Percentiles rank a stretch among this genome's conserved stretches.
phyloP scores from a whole-genome alignment of 208 protist genomes.

The Trypanosoma congolense region DNA sequence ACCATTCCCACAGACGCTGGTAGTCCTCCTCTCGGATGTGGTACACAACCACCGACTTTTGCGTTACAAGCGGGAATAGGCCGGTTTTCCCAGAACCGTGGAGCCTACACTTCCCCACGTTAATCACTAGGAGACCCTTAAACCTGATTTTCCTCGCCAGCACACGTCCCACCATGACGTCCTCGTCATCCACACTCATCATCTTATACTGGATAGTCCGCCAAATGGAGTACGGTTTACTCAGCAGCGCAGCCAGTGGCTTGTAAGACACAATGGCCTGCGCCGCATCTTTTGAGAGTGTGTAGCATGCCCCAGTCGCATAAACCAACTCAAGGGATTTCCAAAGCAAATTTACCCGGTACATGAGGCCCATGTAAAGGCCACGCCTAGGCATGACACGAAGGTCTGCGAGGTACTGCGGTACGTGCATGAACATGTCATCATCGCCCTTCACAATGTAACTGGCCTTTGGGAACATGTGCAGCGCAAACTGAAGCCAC shows the following conservation, averaged over 20 bases:
- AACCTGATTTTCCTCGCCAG: background rate
- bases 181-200: background rate
- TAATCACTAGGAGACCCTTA: background rate
- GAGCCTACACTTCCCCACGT: background rate
- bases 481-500: slow-evolving; percentile 36
- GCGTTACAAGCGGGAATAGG: background rate
- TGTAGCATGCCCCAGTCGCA: slow-evolving; percentile 7
- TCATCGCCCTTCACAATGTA: slow-evolving; percentile 57
- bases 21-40: slow-evolving; percentile 12
- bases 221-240: background rate
- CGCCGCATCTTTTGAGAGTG: background rate
- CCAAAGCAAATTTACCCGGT: background rate
- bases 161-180: slow-evolving; percentile 8
- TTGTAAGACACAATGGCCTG: background rate
- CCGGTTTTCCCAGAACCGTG: slow-evolving; percentile 4
- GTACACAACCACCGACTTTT: slow-evolving; percentile 9
- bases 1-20: background rate
- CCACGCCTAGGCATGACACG: slow-evolving; percentile 5
- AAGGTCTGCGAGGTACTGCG: slow-evolving; percentile 41
- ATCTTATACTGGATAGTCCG: background rate
- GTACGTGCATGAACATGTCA: slow-evolving; percentile 47
- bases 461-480: slow-evolving; percentile 24
- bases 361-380: slow-evolving; percentile 12
- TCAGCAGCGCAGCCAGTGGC: slow-evolving; percentile 2
- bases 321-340: background rate